Evolutionary conservation across 768 basidiomycete genomes (phyloP), one percentile per base, ranked within the genome.

Genomic region (Boletus edulis): DNA sequence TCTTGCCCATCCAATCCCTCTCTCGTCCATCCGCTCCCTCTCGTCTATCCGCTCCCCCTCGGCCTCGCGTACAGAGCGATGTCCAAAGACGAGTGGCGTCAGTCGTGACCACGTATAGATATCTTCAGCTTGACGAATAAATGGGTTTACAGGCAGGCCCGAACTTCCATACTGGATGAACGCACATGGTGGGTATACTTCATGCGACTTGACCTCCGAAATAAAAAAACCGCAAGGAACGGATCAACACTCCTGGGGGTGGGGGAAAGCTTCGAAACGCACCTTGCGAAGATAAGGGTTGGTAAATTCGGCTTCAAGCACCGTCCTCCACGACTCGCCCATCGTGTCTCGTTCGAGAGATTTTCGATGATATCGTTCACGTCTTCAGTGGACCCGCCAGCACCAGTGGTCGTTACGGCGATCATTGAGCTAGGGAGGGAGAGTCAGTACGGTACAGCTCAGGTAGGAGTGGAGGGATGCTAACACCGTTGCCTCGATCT

Each of bases 31-130:
- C n/a, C n/a, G n/a, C n/a, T n/a, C n/a, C n/a, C n/a, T n/a, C n/a
- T n/a, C n/a, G n/a, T n/a, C n/a, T n/a, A n/a, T n/a, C n/a, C n/a
- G n/a, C n/a, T n/a, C n/a, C n/a, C n/a, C n/a, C n/a, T n/a, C n/a
- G n/a, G n/a, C n/a, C n/a, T n/a, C n/a, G n/a, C n/a, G n/a, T n/a
- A n/a, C n/a, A n/a, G n/a, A n/a, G n/a, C n/a, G n/a, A n/a, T n/a
- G n/a, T n/a, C n/a, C n/a, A n/a, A n/a, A n/a, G n/a, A n/a, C n/a
- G n/a, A 92, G 73, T 2, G 87, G 84, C 1, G 87, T 84, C 47
- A 80, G 76, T 63, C 83, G 78, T 2, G 87, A 87, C 91, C 90
- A 94, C 1, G 87, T 83, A 68, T 93, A 92, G 4, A 93, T 81
- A 56, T 92, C 83, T 24, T 78, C 70, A 11, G 84, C 90, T 91